Evolutionary conservation across 140 eudicot genomes (phyloP).

Genomic region (Flaveria floridana): DNA sequence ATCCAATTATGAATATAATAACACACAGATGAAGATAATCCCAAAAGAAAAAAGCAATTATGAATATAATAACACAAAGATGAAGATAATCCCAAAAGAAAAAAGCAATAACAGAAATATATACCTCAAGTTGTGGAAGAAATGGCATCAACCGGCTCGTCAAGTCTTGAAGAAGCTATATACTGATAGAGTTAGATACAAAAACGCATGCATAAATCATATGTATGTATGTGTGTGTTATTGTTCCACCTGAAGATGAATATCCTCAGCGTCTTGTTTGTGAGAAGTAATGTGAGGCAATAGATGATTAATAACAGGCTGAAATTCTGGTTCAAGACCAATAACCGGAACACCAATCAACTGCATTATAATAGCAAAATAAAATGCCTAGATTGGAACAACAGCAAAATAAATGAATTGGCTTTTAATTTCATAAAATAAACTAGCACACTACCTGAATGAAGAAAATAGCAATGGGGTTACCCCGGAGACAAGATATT

Average conservation of each 20-base stretch:
- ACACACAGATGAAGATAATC: slow-evolving; percentile 1
- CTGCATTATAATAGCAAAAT: slow-evolving; percentile 42
- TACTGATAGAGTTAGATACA: slow-evolving; percentile 41
- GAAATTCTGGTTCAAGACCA: slow-evolving; percentile 96
- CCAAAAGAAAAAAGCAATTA: neutral
- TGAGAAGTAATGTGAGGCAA: slow-evolving; percentile 73
- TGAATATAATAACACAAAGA: slow-evolving; percentile 11
- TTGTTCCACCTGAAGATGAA: slow-evolving; percentile 78
- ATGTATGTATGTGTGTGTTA: neutral
- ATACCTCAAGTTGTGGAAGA: slow-evolving; percentile 94
- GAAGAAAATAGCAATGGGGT: slow-evolving; percentile 92
- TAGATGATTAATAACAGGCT: slow-evolving; percentile 70
- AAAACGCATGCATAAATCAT: slow-evolving; percentile 2
- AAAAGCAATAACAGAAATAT: neutral
- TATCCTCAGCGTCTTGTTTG: slow-evolving; percentile 68
- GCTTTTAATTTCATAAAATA: neutral
- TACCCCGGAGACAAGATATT: slow-evolving; percentile 89
- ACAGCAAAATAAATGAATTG: no score
- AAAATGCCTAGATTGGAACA: neutral
- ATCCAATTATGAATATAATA: neutral
- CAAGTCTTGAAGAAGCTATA: slow-evolving; percentile 97
- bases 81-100: neutral
- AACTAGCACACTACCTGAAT: slow-evolving; percentile 58
- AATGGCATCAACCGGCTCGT: slow-evolving; percentile 64
- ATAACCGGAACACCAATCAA: slow-evolving; percentile 80